Percentiles rank a stretch among this genome's conserved stretches.
Conservation (phyloP, 495 filamentous ascomycete species). For the Poronia punctata region DNA sequence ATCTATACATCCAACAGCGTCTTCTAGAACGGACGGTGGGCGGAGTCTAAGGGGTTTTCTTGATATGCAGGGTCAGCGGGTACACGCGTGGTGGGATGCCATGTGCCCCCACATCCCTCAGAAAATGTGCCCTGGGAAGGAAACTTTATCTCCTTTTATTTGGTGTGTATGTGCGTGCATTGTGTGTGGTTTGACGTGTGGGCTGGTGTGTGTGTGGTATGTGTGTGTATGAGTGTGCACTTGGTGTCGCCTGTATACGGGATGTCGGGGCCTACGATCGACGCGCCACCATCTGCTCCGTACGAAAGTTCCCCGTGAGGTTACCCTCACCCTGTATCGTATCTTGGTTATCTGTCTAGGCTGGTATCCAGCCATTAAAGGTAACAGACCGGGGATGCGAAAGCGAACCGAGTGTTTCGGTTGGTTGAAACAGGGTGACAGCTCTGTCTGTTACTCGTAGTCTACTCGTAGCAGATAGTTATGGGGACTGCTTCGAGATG, state of each 20-base stretch:
- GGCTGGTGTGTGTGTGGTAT: too few species aligned
- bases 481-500: too few species aligned
- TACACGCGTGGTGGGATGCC: not conserved
- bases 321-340: not conserved
- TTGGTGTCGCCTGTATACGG: not conserved
- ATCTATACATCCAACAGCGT: not conserved
- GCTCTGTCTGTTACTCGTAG: too few species aligned
- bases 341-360: not conserved
- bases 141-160: not conserved
- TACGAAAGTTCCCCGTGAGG: not conserved
- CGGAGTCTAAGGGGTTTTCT: conserved; percentile 2
- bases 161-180: too few species aligned
- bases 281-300: not conserved
- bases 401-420: too few species aligned
- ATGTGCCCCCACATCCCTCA: not conserved
- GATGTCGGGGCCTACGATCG: not conserved
- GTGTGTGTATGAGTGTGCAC: too few species aligned
- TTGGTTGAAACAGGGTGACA: too few species aligned
- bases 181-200: too few species aligned
- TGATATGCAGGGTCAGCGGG: conserved; percentile 1
- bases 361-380: too few species aligned
- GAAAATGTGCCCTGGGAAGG: not conserved
- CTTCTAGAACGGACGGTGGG: not conserved
- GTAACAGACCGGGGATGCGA: too few species aligned
- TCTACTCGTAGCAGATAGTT: too few species aligned